phyloP scores from a whole-genome alignment of 441 rosid genomes.

The Eruca vesicaria region DNA sequence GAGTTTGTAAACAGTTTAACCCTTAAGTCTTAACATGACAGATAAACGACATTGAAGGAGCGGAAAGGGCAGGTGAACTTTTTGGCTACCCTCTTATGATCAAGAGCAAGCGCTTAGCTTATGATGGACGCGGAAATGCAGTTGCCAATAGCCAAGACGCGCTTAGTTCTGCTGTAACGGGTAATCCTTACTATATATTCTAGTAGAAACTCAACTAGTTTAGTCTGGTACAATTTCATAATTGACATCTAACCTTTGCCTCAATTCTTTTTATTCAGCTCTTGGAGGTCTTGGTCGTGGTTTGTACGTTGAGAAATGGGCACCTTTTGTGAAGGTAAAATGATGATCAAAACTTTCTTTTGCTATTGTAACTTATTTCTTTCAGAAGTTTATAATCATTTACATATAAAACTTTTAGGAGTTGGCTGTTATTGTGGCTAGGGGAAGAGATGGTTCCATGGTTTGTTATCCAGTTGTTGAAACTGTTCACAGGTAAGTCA shows the following conservation, averaged over 20 bases:
- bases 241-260: not conserved
- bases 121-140: conserved; percentile 99
- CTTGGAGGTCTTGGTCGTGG: conserved; percentile 84
- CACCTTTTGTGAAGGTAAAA: conserved; percentile 74
- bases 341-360: not conserved
- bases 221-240: not conserved
- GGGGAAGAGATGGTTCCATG: conserved; percentile 89
- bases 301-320: conserved; percentile 92
- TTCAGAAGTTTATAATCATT: conserved; percentile 1
- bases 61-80: conserved; percentile 63
- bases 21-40: conserved; percentile 34
- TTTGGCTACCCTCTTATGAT: conserved; percentile 93
- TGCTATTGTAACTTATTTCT: not conserved
- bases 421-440: conserved; percentile 90
- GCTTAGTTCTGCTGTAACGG: conserved; percentile 67
- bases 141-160: conserved; percentile 79
- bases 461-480: conserved; percentile 90
- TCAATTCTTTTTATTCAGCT: conserved; percentile 38
- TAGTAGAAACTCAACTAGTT: not conserved
- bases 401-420: conserved; percentile 44
- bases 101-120: conserved; percentile 90
- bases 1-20: not conserved
- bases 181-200: conserved; percentile 35
- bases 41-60: conserved; percentile 75
- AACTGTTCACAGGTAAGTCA: conserved; percentile 79